These are phyloP conservation scores for Trichophaea hybrida DNA, from an alignment of 2,329 filamentous ascomycete genomes.

Conservation along the genomic window DNA sequence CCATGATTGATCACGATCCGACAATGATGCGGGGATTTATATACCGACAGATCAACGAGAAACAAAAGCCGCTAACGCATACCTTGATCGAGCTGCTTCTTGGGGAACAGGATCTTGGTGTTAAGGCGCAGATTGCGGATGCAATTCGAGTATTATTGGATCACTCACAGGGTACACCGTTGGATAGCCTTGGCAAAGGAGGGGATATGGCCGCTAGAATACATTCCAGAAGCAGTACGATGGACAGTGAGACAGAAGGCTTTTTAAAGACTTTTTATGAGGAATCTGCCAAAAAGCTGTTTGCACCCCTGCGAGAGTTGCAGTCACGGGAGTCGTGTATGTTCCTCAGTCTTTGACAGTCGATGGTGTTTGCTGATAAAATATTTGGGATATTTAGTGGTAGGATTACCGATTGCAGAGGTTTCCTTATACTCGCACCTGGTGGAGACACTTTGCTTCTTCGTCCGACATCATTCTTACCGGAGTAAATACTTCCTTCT, in stretches of 20 bases:
- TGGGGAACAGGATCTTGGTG: slow-evolving; percentile 80
- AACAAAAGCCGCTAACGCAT: slow-evolving; percentile 72
- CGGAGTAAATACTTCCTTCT: slow-evolving; percentile 81
- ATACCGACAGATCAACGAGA: slow-evolving; percentile 79
- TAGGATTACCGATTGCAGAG: slow-evolving; percentile 64
- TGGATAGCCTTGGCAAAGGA: slow-evolving; percentile 46
- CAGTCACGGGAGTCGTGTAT: slow-evolving; percentile 40
- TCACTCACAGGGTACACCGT: slow-evolving; percentile 44
- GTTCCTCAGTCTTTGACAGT: not conserved
- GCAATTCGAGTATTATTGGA: slow-evolving; percentile 89
- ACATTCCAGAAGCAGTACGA: slow-evolving; percentile 19
- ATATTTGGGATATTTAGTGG: slow-evolving; percentile 35
- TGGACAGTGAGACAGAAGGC: slow-evolving; percentile 56
- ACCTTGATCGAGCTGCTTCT: slow-evolving; percentile 83
- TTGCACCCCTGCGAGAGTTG: slow-evolving; percentile 70
- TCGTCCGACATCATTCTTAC: slow-evolving; percentile 74
- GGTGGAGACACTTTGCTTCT: slow-evolving; percentile 86
- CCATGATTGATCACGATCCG: slow-evolving; percentile 89
- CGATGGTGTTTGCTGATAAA: not conserved
- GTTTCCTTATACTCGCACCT: slow-evolving; percentile 84
- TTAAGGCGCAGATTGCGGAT: slow-evolving; percentile 90
- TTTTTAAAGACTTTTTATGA: slow-evolving; percentile 88
- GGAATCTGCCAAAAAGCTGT: slow-evolving; percentile 67
- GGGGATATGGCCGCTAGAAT: slow-evolving; percentile 22
- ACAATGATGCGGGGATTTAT: slow-evolving; percentile 88